phyloP scores from a whole-genome alignment of 129 eudicot species.

The Lactuca saligna region DNA sequence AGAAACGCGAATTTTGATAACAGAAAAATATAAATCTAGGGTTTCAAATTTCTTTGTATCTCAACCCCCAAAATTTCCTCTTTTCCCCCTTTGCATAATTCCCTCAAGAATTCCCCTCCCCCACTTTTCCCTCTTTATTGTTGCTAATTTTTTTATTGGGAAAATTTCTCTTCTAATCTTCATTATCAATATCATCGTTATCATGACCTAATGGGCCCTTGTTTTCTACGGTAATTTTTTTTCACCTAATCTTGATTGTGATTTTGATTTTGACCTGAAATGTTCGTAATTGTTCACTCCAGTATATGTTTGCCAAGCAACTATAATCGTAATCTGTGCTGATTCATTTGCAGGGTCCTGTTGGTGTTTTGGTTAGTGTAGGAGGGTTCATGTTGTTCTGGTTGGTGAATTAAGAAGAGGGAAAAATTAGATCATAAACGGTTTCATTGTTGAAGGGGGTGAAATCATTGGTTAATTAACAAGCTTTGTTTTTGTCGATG shows the following conservation, averaged over 20 bases:
- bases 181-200: slow-evolving; percentile 31
- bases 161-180: slow-evolving; percentile 27
- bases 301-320: not conserved
- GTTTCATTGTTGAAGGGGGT: not conserved
- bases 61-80: slow-evolving; percentile 26
- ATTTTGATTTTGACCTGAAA: not conserved
- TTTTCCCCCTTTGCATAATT: slow-evolving; percentile 39
- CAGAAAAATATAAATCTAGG: slow-evolving; percentile 42
- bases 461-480: slow-evolving; percentile 14
- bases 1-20: slow-evolving; percentile 2
- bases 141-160: slow-evolving; percentile 27
- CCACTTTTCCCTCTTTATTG: slow-evolving; percentile 27
- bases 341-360: slow-evolving; percentile 31
- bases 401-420: slow-evolving; percentile 38
- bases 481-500: slow-evolving; percentile 7
- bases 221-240: slow-evolving; percentile 26
- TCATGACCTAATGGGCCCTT: slow-evolving; percentile 36
- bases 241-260: slow-evolving; percentile 4
- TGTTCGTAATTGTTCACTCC: not conserved
- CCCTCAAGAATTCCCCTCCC: slow-evolving; percentile 32
- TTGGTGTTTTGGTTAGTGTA: slow-evolving; percentile 30
- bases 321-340: not conserved
- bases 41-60: slow-evolving; percentile 34
- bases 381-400: slow-evolving; percentile 26
- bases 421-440: slow-evolving; percentile 6